Percentiles rank a stretch among this genome's conserved stretches.
These are phyloP conservation scores for Aspergillus sp. DNA, from an alignment of 2,329 filamentous ascomycete genomes.

Conservation along the genomic window DNA sequence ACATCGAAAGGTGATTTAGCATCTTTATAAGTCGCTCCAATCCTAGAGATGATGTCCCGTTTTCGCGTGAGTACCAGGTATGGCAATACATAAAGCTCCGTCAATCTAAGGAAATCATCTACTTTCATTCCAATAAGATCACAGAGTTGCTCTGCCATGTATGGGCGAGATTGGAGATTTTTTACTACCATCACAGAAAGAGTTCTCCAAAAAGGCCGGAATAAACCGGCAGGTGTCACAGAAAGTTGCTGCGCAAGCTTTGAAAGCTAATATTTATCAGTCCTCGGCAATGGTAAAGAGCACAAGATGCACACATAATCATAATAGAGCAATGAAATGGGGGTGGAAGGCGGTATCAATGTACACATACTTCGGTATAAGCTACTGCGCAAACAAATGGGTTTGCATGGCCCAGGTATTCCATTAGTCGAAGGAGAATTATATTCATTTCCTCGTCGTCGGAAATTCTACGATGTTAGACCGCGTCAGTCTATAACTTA, in stretches of 20 bases:
- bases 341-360: neutral
- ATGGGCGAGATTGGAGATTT: conserved; percentile 74
- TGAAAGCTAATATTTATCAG: conserved; percentile 49
- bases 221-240: conserved; percentile 62
- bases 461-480: conserved; percentile 49
- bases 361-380: conserved; percentile 64
- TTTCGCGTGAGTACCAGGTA: conserved; percentile 77
- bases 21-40: conserved; percentile 64
- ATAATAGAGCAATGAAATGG: neutral
- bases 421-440: conserved; percentile 74
- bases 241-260: conserved; percentile 64
- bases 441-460: conserved; percentile 81
- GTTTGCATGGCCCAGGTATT: conserved; percentile 82
- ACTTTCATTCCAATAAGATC: conserved; percentile 75
- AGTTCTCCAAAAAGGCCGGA: conserved; percentile 84
- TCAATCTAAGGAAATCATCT: conserved; percentile 66
- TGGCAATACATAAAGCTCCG: conserved; percentile 78
- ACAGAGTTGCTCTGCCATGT: conserved; percentile 73
- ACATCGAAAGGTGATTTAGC: conserved; percentile 55
- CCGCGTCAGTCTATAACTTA: neutral
- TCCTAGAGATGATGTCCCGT: conserved; percentile 71
- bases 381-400: conserved; percentile 73
- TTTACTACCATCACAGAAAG: conserved; percentile 78
- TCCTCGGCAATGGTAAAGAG: too few relatives aligned
- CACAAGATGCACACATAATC: neutral